These are phyloP conservation scores for Coemansia sp. DNA, from an alignment of 192 early-diverging fungal species.

Conservation along the genomic window DNA sequence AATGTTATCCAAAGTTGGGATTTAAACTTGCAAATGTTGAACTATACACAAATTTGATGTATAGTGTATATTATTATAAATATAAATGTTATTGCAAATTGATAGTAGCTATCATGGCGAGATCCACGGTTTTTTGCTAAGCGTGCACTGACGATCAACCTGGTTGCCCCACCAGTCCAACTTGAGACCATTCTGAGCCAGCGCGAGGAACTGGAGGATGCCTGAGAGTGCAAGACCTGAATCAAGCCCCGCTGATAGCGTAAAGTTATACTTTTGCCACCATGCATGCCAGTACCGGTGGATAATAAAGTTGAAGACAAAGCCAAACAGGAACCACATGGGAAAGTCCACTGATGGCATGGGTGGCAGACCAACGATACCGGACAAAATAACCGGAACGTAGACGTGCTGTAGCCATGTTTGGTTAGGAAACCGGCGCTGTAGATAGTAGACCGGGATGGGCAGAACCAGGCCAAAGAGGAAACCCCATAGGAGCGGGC, in stretches of 20 bases:
- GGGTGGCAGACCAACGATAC: constrained; percentile 62
- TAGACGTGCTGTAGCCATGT: constrained; percentile 69
- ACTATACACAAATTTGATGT: background rate
- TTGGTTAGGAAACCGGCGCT: constrained; percentile 61
- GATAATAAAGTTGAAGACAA: constrained; percentile 71
- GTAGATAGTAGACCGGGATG: constrained; percentile 66
- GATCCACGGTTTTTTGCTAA: constrained; percentile 49
- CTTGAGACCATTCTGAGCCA: constrained; percentile 47
- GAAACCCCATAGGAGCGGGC: constrained; percentile 56
- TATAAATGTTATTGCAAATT: background rate
- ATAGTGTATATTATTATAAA: background rate
- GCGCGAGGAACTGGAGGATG: constrained; percentile 51
- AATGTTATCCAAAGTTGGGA: too few species aligned
- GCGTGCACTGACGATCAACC: constrained; percentile 42
- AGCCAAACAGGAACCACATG: constrained; percentile 59
- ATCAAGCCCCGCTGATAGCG: constrained; percentile 61
- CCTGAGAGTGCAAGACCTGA: constrained; percentile 56
- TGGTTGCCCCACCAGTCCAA: constrained; percentile 58
- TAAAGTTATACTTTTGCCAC: constrained; percentile 63
- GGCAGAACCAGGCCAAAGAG: constrained; percentile 71
- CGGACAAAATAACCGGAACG: constrained; percentile 68
- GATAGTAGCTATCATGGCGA: constrained; percentile 1
- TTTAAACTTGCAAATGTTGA: background rate
- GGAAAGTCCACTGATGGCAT: constrained; percentile 57
- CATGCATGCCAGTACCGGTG: constrained; percentile 64